These are phyloP conservation scores for Trichophyton benhamiae DNA, from an alignment of 2,329 filamentous ascomycete genomes.

Conservation along the genomic window DNA sequence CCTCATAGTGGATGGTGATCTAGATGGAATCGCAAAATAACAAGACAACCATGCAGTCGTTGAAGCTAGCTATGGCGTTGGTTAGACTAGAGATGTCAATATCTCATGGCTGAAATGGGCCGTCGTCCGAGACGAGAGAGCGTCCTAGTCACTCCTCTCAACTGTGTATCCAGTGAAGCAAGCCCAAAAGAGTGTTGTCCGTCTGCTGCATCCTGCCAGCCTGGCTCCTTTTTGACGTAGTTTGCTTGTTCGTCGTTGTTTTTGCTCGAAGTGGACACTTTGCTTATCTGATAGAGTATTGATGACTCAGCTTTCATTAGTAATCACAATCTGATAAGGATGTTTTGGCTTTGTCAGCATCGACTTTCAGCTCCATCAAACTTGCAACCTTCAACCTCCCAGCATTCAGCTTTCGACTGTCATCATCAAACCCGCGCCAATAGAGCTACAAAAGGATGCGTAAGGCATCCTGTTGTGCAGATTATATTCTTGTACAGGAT, in stretches of 20 bases:
- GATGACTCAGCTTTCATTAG: neutral
- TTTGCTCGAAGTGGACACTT: neutral
- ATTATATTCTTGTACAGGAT: neutral
- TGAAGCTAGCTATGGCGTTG: neutral
- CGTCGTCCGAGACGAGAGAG: neutral
- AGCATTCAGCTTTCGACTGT: neutral
- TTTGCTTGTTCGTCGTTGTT: neutral
- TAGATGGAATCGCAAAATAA: neutral
- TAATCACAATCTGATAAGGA: neutral
- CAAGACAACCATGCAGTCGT: neutral
- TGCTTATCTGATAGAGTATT: neutral
- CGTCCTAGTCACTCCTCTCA: neutral
- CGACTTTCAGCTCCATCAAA: neutral
- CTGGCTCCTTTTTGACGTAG: neutral
- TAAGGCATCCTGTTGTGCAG: neutral
- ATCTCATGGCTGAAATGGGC: neutral
- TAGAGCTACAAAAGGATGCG: neutral
- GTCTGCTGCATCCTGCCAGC: neutral
- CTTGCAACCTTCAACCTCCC: neutral
- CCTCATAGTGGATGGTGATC: slow-evolving; percentile 30
- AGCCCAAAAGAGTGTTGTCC: neutral
- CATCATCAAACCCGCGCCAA: neutral
- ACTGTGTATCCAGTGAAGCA: neutral
- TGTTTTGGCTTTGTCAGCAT: neutral
- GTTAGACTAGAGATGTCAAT: neutral